Conservation (phyloP, 257 asterid genomes). For the Prunella vulgaris region DNA sequence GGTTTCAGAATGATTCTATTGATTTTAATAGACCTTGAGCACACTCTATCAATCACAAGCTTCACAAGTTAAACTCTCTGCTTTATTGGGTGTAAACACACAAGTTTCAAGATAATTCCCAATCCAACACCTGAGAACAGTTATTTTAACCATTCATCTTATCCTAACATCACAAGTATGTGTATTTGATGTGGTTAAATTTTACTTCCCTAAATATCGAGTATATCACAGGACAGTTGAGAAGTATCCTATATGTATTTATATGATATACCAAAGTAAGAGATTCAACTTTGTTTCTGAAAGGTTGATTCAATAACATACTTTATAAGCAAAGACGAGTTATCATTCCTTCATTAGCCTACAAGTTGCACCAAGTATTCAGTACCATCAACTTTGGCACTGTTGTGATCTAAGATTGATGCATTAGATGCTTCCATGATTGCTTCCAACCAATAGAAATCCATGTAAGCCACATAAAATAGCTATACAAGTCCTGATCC, state of each 20-base stretch:
- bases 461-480: not conserved
- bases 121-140: not conserved
- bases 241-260: not conserved
- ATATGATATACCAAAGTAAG: not conserved
- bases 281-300: not conserved
- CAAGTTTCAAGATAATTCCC: not conserved
- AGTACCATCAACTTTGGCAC: not conserved
- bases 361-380: not conserved
- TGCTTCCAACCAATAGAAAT: not conserved
- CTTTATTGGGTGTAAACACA: not conserved
- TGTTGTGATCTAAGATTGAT: not conserved
- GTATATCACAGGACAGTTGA: not conserved
- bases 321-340: not conserved
- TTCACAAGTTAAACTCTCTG: not conserved
- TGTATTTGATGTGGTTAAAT: no score
- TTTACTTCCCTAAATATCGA: not conserved
- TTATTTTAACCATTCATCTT: not conserved
- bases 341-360: not conserved
- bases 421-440: not conserved
- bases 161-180: not conserved
- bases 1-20: not conserved
- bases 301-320: not conserved
- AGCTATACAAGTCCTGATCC: not conserved
- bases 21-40: conserved; percentile 3
- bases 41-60: conserved; percentile 13